These are phyloP conservation scores for Kwoniella dejecticola DNA, from an alignment of 768 basidiomycete species.

Conservation along the genomic window DNA sequence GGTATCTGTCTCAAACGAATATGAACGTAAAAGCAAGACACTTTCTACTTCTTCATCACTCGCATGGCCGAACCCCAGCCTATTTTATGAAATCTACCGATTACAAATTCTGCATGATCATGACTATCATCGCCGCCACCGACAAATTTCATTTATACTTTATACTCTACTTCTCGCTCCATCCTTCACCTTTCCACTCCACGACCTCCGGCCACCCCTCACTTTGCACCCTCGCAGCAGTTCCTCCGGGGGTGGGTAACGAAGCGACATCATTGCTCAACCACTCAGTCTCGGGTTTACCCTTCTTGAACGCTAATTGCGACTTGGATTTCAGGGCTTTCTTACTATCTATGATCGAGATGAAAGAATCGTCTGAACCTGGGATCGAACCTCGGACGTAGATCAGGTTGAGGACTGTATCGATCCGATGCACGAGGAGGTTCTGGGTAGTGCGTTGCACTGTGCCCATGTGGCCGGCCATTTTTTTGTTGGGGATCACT, in stretches of 20 bases:
- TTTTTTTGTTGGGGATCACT: constrained; percentile 96
- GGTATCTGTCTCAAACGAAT: too few species aligned
- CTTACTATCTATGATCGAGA: constrained; percentile 83
- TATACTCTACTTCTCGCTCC: constrained; percentile 23
- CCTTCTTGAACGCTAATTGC: constrained; percentile 60
- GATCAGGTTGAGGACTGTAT: constrained; percentile 79
- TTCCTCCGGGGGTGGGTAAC: constrained; percentile 91
- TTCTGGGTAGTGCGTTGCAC: constrained; percentile 81
- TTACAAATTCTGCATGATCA: too few species aligned
- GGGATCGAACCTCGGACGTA: constrained; percentile 91
- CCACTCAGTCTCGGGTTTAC: constrained; percentile 46
- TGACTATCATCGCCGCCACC: too few species aligned
- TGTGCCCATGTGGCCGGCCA: constrained; percentile 92
- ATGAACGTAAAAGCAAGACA: too few species aligned
- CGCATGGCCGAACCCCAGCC: too few species aligned
- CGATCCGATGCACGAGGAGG: constrained; percentile 82
- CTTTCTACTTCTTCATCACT: too few species aligned
- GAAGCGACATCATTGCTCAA: constrained; percentile 65
- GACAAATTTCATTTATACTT: too few species aligned
- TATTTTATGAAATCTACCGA: too few species aligned
- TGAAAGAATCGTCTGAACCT: constrained; percentile 82
- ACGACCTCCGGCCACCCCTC: constrained; percentile 44
- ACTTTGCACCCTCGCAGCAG: constrained; percentile 60
- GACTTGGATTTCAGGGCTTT: constrained; percentile 78
- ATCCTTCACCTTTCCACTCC: constrained; percentile 42